Evolutionary conservation across 148 eudicot genomes (phyloP), one percentile per base, ranked within the genome.

Genomic region (Amaranthus cruentus): DNA sequence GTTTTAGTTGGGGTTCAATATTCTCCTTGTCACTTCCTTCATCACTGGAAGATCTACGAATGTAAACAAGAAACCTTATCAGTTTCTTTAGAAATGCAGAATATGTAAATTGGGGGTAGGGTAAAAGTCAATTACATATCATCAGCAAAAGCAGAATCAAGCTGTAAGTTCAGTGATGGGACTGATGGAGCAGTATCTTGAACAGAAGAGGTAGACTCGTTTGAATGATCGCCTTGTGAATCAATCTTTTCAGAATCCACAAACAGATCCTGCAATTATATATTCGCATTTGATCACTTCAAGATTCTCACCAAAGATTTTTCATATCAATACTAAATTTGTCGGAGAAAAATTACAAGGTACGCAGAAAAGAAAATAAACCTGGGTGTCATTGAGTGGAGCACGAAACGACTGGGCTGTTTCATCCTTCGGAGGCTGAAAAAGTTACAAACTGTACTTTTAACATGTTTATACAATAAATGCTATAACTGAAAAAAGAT

Each of bases 21-120:
- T 90, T 95, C 80, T 91, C 97, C 82, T 88, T 88, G 78, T 91
- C 92, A 78, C 80, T 83, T 66, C 86, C 96, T 69, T 91, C 98
- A 77, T 91, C 97, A 46, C 84, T 89, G 72, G 91, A 88, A 67
- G 86, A 87, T 69, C 97, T 89, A 76, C 72, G 61, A 68, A 61
- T 66, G 43, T n/a, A 76, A 76, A 76, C 72, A 59, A 69, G 47
- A 5, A 44, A 28, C 6, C 6, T 2, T 13, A 42, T 18, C 8
- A 15, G 58, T 63, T 15, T 50, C 13, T 71, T 4, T 10, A 48
- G 6, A 7, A 44, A 74, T 70, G 18, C 2, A 71, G 44, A 83
- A 63, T 28, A 62, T 12, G 59, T 18, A 3, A 14, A 71, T 63
- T 10, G 28, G 72, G 7, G 47, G 64, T 75, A 51, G 61, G 66